Evolutionary conservation across 2,329 filamentous ascomycete species (phyloP).

Genomic region (Epichloe sylvatica): DNA sequence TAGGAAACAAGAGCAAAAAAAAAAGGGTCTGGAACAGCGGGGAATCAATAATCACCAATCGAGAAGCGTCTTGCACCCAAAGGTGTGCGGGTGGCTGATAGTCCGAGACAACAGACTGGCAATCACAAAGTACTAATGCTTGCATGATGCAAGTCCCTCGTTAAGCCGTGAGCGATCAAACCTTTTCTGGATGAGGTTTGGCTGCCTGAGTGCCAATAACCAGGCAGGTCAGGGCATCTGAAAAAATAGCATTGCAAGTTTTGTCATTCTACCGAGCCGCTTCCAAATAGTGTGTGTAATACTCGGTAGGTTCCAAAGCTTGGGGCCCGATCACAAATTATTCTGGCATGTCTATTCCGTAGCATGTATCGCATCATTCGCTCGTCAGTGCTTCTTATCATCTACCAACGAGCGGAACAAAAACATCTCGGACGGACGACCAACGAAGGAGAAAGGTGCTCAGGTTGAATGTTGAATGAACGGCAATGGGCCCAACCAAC

Average conservation of each 20-base stretch:
- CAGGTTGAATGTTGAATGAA: background rate
- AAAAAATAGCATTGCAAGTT: too few relatives aligned
- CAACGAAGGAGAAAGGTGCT: constrained; percentile 5
- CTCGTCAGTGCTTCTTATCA: background rate
- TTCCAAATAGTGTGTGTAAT: background rate
- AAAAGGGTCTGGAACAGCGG: too few relatives aligned
- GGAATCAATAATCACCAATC: background rate
- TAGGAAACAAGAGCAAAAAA: too few relatives aligned
- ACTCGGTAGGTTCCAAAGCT: too few relatives aligned
- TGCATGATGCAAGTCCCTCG: too few relatives aligned
- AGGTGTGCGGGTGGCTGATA: background rate
- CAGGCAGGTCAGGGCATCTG: too few relatives aligned
- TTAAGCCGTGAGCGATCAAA: background rate
- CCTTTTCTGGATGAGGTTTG: background rate
- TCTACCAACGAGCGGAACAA: background rate
- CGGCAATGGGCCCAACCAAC: constrained; percentile 5
- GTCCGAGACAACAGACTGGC: background rate
- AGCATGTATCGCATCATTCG: background rate
- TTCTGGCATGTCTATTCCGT: background rate
- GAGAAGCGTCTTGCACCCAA: background rate
- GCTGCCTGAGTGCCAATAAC: too few relatives aligned
- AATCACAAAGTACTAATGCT: too few relatives aligned
- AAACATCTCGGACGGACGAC: background rate
- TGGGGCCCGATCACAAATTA: background rate
- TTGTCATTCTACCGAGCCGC: background rate